Percentiles rank a stretch among this genome's conserved stretches.
Conservation (phyloP, 768 basidiomycete genomes). For the Calocybe gangraenosa region DNA sequence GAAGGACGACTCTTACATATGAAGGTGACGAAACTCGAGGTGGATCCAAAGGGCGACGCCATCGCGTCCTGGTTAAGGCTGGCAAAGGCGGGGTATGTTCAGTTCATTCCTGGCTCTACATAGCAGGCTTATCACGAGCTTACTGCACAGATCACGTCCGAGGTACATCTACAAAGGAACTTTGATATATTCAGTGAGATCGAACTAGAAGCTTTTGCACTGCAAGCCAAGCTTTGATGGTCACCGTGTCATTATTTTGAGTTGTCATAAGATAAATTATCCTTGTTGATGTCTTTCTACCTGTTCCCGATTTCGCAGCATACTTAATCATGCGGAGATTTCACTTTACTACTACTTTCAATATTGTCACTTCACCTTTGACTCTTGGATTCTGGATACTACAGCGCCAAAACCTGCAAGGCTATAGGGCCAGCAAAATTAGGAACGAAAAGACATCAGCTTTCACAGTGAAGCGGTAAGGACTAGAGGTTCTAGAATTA, state of each 20-base stretch:
- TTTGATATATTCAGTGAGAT: constrained; percentile 62
- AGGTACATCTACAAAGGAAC: constrained; percentile 55
- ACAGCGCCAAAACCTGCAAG: too few relatives aligned
- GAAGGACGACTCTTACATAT: constrained; percentile 50
- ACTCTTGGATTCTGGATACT: too few relatives aligned
- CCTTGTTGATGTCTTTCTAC: too few relatives aligned
- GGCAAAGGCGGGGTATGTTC: constrained; percentile 47
- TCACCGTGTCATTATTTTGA: too few relatives aligned
- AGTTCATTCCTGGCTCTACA: background rate
- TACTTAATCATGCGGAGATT: background rate
- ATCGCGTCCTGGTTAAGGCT: constrained; percentile 50
- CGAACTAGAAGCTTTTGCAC: constrained; percentile 27
- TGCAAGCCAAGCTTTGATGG: constrained; percentile 26
- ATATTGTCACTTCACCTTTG: background rate
- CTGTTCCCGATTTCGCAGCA: background rate
- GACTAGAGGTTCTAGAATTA: constrained; percentile 50
- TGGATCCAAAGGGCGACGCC: constrained; percentile 53
- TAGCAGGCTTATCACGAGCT: constrained; percentile 4
- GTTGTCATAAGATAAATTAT: too few relatives aligned
- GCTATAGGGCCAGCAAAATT: too few relatives aligned
- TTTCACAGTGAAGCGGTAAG: too few relatives aligned
- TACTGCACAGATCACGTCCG: constrained; percentile 38
- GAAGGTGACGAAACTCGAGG: constrained; percentile 71
- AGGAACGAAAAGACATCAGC: too few relatives aligned
- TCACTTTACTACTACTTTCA: too few relatives aligned